Base-by-base conservation (phyloP, 352 stramenopile species). In the Globisporangium okanoganense region DNA sequence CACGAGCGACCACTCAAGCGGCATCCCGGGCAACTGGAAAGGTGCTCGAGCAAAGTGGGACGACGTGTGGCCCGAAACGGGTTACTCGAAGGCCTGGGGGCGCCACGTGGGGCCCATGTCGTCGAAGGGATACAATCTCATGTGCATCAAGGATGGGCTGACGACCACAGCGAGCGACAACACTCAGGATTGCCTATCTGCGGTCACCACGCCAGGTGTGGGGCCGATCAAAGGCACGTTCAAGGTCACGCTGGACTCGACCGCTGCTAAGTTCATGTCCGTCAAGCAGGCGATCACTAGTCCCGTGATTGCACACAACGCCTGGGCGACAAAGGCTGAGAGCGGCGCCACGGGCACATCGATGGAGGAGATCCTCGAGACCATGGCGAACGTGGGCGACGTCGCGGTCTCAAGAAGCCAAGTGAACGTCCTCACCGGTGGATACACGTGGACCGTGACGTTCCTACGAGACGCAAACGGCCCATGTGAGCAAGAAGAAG, bases 61-160 rank as follows among this genome's bases (percentile, higher is more conserved):
- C 38, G 94, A 98, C 58, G 90, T 90, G 22, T 99, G 96, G 96
- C 58, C 73, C 9, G 83, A 87, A 27, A 92, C 89, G 0, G 87
- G 88, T 0, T 98, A 98, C 72, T 98, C 94, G 2, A 98, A 98
- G 66, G 92, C 90, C 5, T 99, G 96, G 96, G 96, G 96, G 0
- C 96, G 95, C 18, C 98, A 99, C 61, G 93, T 98, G 3, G 96
- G 96, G 0, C 84, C 95, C 35, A 79, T 98, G 43, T 68, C 68
- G 5, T 16, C 56, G 1, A 86, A 73, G 1, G 67, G 66, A 0
- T 71, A 82, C 14, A 51, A 62, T 18, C 57, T 93, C 1, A 59
- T 66, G 20, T 94, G 85, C 50, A 72, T 89, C 56, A 71, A 79
- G n/a, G 76, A 82, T 40, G 78, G 81, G 0, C 56, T 94, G 31